phyloP scores from a whole-genome alignment of 2,329 filamentous ascomycete genomes.

The Hymenoscyphus linearis region DNA sequence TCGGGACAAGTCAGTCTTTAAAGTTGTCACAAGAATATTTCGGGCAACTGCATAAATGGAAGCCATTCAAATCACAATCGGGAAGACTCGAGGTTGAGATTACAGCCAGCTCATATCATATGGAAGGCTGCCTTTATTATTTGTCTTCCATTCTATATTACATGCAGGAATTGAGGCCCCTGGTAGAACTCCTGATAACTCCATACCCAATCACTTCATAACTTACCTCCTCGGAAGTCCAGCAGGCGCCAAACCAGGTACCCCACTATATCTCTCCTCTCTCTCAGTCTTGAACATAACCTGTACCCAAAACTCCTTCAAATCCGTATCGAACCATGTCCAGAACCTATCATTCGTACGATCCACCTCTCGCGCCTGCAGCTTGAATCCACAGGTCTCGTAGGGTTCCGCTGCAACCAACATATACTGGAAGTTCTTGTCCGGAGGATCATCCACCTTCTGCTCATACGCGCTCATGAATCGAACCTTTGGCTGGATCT shows the following conservation, averaged over 20 bases:
- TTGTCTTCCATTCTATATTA: neutral
- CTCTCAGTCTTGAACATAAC: constrained; percentile 98
- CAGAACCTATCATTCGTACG: constrained; percentile 83
- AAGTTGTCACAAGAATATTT: no score
- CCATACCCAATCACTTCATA: neutral
- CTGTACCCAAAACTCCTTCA: constrained; percentile 96
- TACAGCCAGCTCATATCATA: neutral
- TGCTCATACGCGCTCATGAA: constrained; percentile 99
- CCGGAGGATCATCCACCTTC: constrained; percentile 83
- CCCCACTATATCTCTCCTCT: constrained; percentile 77
- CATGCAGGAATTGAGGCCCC: neutral
- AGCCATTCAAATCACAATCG: no score
- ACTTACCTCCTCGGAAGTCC: constrained; percentile 23
- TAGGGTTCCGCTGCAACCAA: constrained; percentile 95
- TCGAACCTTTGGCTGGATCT: constrained; percentile 74
- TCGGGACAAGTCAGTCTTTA: no score
- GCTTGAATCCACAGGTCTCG: constrained; percentile 94
- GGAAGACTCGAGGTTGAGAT: no score
- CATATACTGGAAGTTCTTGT: constrained; percentile 92
- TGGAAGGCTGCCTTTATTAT: neutral
- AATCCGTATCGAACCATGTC: constrained; percentile 91
- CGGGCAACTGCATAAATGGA: no score
- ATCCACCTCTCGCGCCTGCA: constrained; percentile 90
- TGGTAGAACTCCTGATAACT: constrained; percentile 1
- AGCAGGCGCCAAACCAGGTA: constrained; percentile 49